Conservation (phyloP, 257 asterid genomes). For the Mitragyna speciosa region DNA sequence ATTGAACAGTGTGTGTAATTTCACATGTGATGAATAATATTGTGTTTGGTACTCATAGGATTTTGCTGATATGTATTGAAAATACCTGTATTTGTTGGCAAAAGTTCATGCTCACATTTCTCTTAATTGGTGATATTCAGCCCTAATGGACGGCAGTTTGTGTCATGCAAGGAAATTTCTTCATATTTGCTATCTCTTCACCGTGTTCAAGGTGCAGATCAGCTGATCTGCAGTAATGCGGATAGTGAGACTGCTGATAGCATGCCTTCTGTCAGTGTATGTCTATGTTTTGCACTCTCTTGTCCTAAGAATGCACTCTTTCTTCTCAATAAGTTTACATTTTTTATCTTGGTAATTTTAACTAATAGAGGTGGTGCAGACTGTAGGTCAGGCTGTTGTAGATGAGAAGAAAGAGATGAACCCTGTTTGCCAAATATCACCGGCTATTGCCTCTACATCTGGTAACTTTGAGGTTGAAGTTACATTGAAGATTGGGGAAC, state of each 20-base stretch:
- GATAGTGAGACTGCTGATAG: constrained; percentile 29
- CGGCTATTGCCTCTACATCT: constrained; percentile 26
- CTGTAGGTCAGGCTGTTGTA: constrained; percentile 34
- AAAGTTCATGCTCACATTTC: constrained; percentile 9
- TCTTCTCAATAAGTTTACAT: neutral
- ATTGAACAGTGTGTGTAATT: neutral
- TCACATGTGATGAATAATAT: neutral
- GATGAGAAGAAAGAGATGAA: constrained; percentile 35
- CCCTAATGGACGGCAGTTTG: constrained; percentile 82
- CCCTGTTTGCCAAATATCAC: constrained; percentile 32
- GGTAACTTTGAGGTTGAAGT: constrained; percentile 39
- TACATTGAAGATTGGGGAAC: constrained; percentile 26
- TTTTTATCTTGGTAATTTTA: constrained; percentile 14
- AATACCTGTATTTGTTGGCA: neutral
- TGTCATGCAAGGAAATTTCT: constrained; percentile 72
- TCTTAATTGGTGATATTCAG: constrained; percentile 42
- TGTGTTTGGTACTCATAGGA: too few species aligned
- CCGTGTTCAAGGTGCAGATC: constrained; percentile 46
- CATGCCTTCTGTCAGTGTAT: constrained; percentile 37
- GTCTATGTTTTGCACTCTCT: constrained; percentile 21
- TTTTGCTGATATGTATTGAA: neutral
- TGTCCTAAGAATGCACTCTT: neutral
- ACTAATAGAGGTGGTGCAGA: constrained; percentile 38
- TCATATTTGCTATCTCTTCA: constrained; percentile 60
- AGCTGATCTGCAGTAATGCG: constrained; percentile 18